phyloP scores from a whole-genome alignment of 768 basidiomycete species.

The Tylopilus cervinicoccineus region DNA sequence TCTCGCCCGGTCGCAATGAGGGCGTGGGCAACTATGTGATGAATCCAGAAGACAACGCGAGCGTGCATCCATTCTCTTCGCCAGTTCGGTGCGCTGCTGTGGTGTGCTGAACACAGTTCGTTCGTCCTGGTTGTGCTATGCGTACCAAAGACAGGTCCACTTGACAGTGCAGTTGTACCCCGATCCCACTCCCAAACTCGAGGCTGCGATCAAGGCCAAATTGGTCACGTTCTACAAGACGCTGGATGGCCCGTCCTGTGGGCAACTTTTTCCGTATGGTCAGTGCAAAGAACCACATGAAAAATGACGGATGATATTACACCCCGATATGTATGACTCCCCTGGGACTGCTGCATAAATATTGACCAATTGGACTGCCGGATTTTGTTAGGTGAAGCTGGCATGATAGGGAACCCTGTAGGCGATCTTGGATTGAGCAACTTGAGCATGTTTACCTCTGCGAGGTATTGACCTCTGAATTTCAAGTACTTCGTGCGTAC shows the following conservation, averaged over 20 bases:
- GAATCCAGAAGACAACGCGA: conserved; percentile 8
- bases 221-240: not conserved
- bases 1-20: conserved; percentile 17
- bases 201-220: conserved; percentile 2
- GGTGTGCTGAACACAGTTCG: not conserved
- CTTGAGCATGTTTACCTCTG: too few species aligned
- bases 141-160: conserved; percentile 15
- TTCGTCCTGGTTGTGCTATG: conserved; percentile 11
- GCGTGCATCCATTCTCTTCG: conserved; percentile 7
- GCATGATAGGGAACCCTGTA: too few species aligned
- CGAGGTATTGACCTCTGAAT: too few species aligned
- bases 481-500: too few species aligned
- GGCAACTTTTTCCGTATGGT: not conserved
- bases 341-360: too few species aligned
- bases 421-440: too few species aligned
- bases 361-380: too few species aligned
- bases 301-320: too few species aligned
- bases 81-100: not conserved
- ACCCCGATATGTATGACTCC: too few species aligned
- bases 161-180: conserved; percentile 18
- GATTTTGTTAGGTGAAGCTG: too few species aligned
- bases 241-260: not conserved
- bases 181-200: conserved; percentile 14
- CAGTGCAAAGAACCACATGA: not conserved
- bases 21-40: conserved; percentile 15